Base-by-base conservation (phyloP, 257 asterid genomes). In the Phtheirospermum japonicum region DNA sequence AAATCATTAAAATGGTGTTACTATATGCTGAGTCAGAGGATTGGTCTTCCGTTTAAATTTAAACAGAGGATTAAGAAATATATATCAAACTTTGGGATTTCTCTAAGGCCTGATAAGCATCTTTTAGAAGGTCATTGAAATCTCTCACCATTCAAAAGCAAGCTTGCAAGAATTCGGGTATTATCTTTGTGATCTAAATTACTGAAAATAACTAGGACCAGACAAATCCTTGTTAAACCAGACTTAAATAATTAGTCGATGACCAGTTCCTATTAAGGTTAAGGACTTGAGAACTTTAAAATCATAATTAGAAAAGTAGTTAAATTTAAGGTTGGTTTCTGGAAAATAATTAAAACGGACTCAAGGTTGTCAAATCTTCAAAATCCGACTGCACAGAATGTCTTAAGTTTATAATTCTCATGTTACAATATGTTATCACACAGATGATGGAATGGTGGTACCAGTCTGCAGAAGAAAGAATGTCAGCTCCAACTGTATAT, bases 371-470 rank as follows among this genome's bases (percentile, higher is more conserved):
- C 40, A 32, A 67, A 46, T 46, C 30, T 49, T 39, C 66, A 14
- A 34, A 52, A 48, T 20, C 42, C 34, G 23, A 59, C 66, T 50
- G 61, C 61, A 59, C 42, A 48, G 65, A 59, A 59, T 49, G 13
- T 54, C 31, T 23, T 34, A 61, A 58, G 55, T 51, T 14, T 19
- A 51, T 28, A 37, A 14, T 16, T 12, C 33, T 26, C 53, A 58
- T 36, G 17, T 53, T n/a, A 13, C 46, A 14, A 14, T 66, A n/a
- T 61, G 30, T 65, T 56, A 68, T 42, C 55, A 31, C 65, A 36
- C 73, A 92, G 99, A 93, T 93, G 99, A 93, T 89, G 99, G 99
- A 93, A 68, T 93, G 97, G 99, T 93, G 99, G 99, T 93, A 93
- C 79, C 99, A 93, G 77, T 89, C 97, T 18, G 99, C 96, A 1